Percentiles rank a stretch among this genome's conserved stretches.
These are phyloP conservation scores for Scalesia atractyloides DNA, from an alignment of 129 eudicot species.

Conservation along the genomic window DNA sequence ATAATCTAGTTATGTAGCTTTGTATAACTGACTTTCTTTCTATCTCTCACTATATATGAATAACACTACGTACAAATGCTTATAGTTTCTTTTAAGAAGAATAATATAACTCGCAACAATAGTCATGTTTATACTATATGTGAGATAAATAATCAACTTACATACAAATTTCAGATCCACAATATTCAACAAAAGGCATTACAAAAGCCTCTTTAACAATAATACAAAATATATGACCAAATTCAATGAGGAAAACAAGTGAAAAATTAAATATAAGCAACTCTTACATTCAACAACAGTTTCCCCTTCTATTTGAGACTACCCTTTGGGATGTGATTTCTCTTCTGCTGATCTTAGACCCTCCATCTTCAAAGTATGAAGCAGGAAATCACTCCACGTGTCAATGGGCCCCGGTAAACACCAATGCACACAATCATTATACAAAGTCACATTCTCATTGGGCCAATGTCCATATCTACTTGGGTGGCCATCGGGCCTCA, in stretches of 20 bases:
- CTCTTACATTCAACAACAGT: conserved; percentile 21
- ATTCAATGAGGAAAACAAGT: conserved; percentile 22
- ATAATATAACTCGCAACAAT: not conserved
- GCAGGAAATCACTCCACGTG: conserved; percentile 79
- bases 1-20: too few relatives aligned
- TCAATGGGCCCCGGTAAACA: conserved; percentile 95
- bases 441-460: conserved; percentile 55
- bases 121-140: conserved; percentile 16
- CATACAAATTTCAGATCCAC: conserved; percentile 22
- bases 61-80: too few relatives aligned
- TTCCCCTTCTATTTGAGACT: conserved; percentile 11
- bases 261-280: conserved; percentile 14
- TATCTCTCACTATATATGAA: too few relatives aligned
- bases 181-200: conserved; percentile 19
- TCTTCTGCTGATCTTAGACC: conserved; percentile 51
- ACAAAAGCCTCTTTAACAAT: conserved; percentile 25
- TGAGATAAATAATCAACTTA: conserved; percentile 27
- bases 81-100: not conserved
- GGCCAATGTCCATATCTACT: conserved; percentile 90
- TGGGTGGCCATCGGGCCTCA: conserved; percentile 98
- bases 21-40: too few relatives aligned
- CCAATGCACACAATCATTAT: conserved; percentile 89
- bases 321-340: conserved; percentile 35
- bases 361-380: conserved; percentile 70
- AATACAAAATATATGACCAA: conserved; percentile 14